A percentile compares a stretch with the other conserved stretches of the same genome.
These are phyloP conservation scores for Durusdinium trenchii DNA, from an alignment of 73 alveolate genomes.

Conservation along the genomic window DNA sequence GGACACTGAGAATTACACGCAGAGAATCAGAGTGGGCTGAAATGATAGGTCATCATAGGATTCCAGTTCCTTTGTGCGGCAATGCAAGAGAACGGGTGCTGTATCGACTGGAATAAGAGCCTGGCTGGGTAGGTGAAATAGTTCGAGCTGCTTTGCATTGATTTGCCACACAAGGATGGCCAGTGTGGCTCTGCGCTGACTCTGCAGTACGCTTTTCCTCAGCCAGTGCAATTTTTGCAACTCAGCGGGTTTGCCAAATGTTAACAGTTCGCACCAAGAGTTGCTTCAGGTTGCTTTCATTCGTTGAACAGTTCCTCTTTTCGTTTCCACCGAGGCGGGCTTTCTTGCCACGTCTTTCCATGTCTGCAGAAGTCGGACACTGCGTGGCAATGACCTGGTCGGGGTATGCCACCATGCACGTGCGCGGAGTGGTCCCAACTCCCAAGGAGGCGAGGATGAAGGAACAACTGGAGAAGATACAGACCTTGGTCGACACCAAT, in stretches of 20 bases:
- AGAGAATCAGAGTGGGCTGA: no score
- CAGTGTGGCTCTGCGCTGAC: constrained; percentile 81
- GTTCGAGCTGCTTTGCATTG: not conserved
- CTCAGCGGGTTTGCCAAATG: no score
- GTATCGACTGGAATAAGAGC: not conserved
- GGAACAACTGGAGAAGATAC: constrained; percentile 55
- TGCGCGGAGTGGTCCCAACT: constrained; percentile 44
- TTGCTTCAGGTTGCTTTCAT: not conserved
- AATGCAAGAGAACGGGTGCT: no score
- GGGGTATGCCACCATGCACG: constrained; percentile 50
- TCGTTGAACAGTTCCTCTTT: not conserved
- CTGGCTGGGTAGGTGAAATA: not conserved
- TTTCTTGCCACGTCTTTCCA: constrained; percentile 64
- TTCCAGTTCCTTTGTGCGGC: no score
- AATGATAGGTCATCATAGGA: no score
- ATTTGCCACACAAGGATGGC: no score
- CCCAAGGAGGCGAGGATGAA: constrained; percentile 59
- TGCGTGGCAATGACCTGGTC: constrained; percentile 81
- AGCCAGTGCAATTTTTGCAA: constrained; percentile 71
- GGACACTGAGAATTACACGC: no score
- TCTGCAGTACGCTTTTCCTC: constrained; percentile 90
- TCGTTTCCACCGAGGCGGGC: constrained; percentile 31
- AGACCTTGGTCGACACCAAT: constrained; percentile 44
- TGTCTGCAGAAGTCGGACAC: constrained; percentile 95
- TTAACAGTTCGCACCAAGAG: no score